Base-by-base conservation (phyloP, 2,329 filamentous ascomycete genomes). In the Colletotrichum simmondsii region DNA sequence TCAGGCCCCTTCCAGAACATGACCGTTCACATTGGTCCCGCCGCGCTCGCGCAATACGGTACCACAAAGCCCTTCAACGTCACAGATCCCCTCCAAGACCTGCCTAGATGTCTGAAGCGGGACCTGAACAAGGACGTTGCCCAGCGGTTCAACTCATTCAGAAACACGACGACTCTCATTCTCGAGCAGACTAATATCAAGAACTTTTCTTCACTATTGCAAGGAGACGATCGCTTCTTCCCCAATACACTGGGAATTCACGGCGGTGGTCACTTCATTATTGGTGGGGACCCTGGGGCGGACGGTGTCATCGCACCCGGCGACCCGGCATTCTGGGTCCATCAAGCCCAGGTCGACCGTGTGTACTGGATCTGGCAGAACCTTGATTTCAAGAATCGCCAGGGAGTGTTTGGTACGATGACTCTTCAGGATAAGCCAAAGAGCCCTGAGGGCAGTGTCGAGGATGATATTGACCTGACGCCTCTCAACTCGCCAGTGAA, bases 331-430 rank as follows among this genome's bases (percentile, higher is more conserved):
- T 87, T 87, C 77, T 87, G 81, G 71, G 76, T 85, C 10, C 85
- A 87, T 73, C 86, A 87, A 68, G 84, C 79, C 0, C 81, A 85
- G 74, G 82, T 88, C 65, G 86, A 88, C 72, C 80, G 86, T 14
- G 79, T 85, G 59, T 86, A 85, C 77, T 87, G 84, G 77, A 83
- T 87, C 75, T 87, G 85, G 85, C 85, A 87, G 78, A 85, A 85
- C 68, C 81, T 85, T 26, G 82, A 87, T 75, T 82, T 79, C 78
- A 77, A 78, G 54, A 78, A 82, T 54, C 74, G 83, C 74, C 80
- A 80, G 81, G 82, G 78, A 28, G 80, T 85, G 56, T 81, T 78
- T 5, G 83, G 84, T 6, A 87, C 85, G 0, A 82, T 85, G 63
- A 85, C 85, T 0, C 75, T 85, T 75, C 78, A 83, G 73, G 81